These are phyloP conservation scores for Fusarium napiforme DNA, from an alignment of 2,329 filamentous ascomycete genomes.

Conservation along the genomic window DNA sequence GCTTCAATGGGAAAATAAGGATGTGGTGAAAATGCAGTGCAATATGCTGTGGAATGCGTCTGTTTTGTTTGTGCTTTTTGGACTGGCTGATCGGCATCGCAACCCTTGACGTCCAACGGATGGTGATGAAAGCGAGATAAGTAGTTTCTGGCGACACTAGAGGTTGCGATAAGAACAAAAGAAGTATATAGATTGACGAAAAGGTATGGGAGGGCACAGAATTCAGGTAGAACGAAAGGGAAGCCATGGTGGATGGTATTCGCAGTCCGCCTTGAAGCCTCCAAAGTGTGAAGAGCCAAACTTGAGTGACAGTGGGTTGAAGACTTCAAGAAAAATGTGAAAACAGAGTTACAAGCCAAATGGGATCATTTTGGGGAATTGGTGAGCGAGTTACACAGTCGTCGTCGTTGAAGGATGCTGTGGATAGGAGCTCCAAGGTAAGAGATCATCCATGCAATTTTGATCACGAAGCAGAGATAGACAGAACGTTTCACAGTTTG, in stretches of 20 bases:
- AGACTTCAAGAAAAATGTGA: accelerated
- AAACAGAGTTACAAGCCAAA: accelerated
- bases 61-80: background rate
- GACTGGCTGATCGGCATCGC: too few relatives aligned
- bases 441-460: background rate
- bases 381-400: background rate
- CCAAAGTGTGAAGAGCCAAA: background rate
- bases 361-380: background rate
- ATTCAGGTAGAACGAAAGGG: background rate
- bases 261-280: background rate
- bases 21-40: accelerated
- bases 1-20: accelerated
- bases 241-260: background rate
- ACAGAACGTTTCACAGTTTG: background rate
- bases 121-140: background rate
- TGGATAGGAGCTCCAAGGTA: background rate
- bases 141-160: background rate
- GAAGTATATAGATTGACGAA: accelerated
- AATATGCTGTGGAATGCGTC: background rate
- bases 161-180: accelerated
- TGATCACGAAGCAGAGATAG: background rate
- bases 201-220: accelerated
- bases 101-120: background rate
- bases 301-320: accelerated
- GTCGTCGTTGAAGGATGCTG: background rate